Conservation (phyloP, 208 protist genomes). For the Crithidia mellificae region DNA sequence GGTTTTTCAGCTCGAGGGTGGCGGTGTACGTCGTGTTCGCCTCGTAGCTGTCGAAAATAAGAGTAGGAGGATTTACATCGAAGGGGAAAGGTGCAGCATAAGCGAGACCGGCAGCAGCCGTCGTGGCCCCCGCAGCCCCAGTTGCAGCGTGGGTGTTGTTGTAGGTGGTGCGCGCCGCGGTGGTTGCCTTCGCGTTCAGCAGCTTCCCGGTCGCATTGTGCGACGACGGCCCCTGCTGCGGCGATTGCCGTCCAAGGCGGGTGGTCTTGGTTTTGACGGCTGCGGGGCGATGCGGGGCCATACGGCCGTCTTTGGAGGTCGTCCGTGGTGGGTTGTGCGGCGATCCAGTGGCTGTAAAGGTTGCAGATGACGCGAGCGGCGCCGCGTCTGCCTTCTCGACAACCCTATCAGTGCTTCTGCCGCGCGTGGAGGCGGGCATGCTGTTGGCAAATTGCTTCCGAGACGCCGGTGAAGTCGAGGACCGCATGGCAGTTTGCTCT, state of each 20-base stretch:
- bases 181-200: neutral
- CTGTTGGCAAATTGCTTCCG: conserved; percentile 14
- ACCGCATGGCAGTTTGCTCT: no score
- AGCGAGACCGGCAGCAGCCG: neutral
- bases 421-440: conserved; percentile 13
- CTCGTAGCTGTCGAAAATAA: conserved; percentile 82
- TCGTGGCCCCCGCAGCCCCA: neutral
- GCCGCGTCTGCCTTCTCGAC: neutral
- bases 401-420: neutral
- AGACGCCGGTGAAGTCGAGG: neutral
- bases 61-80: conserved; percentile 72
- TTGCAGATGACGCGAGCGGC: neutral
- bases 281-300: conserved; percentile 4
- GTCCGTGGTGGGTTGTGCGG: neutral
- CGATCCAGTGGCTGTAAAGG: neutral
- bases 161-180: no score
- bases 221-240: no score
- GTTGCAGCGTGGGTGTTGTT: no score
- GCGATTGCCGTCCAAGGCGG: neutral
- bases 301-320: neutral
- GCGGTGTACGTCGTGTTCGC: conserved; percentile 76
- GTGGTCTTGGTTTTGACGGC: neutral
- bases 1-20: conserved; percentile 83
- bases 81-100: conserved; percentile 54
- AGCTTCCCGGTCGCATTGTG: neutral